A percentile compares a stretch with the other conserved stretches of the same genome.
phyloP scores from a whole-genome alignment of 257 asterid genomes.

The Solanum tarapatanum region DNA sequence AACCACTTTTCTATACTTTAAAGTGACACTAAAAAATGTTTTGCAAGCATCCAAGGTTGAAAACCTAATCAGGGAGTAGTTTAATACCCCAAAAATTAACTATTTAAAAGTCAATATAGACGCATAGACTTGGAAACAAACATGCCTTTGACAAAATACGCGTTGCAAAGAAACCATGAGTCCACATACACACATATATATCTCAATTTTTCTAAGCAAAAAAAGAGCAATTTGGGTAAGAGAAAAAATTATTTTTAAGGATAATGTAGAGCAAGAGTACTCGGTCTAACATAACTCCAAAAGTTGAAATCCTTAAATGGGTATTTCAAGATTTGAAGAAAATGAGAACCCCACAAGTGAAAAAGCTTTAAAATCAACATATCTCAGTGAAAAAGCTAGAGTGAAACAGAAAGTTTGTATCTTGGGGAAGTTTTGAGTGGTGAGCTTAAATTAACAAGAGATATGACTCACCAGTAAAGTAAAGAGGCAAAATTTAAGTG shows the following conservation, averaged over 20 bases:
- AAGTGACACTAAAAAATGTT: background rate
- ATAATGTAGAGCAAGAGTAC: background rate
- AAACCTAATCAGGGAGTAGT: background rate
- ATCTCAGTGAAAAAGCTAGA: background rate
- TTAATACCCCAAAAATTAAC: background rate
- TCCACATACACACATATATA: background rate
- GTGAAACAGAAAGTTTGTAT: background rate
- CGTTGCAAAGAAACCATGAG: background rate
- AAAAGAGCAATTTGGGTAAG: background rate
- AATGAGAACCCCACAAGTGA: background rate
- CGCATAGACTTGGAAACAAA: background rate
- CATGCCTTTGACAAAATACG: background rate
- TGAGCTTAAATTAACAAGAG: background rate
- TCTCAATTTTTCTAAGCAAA: background rate
- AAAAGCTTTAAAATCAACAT: background rate
- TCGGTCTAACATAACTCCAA: background rate
- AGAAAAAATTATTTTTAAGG: background rate
- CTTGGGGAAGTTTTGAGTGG: background rate
- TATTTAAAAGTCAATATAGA: background rate
- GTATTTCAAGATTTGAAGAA: background rate
- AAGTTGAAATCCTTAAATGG: background rate
- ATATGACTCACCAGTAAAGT: background rate
- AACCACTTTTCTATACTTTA: background rate
- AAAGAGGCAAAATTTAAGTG: background rate
- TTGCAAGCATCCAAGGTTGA: constrained; percentile 1